Evolutionary conservation across 2,329 filamentous ascomycete genomes (phyloP).

Genomic region (Phaeophleospora eucalypticola): DNA sequence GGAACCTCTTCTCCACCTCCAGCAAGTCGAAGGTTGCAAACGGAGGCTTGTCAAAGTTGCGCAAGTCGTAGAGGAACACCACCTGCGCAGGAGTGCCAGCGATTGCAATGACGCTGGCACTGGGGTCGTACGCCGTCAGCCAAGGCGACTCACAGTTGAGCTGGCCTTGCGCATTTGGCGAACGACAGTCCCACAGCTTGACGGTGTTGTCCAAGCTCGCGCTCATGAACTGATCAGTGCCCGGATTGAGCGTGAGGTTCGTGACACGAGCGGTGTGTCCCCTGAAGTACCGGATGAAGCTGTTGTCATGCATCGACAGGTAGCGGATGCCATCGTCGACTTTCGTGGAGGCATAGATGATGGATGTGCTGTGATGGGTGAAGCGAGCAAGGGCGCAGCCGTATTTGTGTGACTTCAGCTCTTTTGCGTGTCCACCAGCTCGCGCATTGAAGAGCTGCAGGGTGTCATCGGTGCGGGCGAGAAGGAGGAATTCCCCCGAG

Average conservation of each 20-base stretch:
- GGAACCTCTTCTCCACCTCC: conserved; percentile 55
- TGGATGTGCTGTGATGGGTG: conserved; percentile 83
- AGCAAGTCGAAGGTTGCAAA: conserved; percentile 81
- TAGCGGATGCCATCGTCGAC: conserved; percentile 86
- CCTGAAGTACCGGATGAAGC: conserved; percentile 92
- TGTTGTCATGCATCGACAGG: conserved; percentile 90
- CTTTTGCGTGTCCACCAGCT: conserved; percentile 84
- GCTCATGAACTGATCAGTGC: conserved; percentile 85
- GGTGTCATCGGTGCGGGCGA: conserved; percentile 87
- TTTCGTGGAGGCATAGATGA: conserved; percentile 94
- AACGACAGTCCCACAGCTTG: conserved; percentile 81
- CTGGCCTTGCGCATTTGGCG: conserved; percentile 73
- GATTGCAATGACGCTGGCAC: conserved; percentile 85
- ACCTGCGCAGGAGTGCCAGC: conserved; percentile 75
- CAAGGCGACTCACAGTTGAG: conserved; percentile 76
- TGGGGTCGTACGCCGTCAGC: conserved; percentile 86
- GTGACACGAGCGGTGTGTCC: conserved; percentile 86
- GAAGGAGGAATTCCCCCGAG: conserved; percentile 85
- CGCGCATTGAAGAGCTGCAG: conserved; percentile 93
- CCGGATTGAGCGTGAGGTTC: conserved; percentile 75
- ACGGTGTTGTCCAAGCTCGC: conserved; percentile 89
- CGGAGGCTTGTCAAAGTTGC: conserved; percentile 88
- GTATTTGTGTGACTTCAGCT: conserved; percentile 91
- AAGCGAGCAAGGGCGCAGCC: conserved; percentile 92
- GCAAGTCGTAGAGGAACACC: conserved; percentile 84